phyloP scores from a whole-genome alignment of 805 yeast species.

The Candida xiaguanensis region DNA sequence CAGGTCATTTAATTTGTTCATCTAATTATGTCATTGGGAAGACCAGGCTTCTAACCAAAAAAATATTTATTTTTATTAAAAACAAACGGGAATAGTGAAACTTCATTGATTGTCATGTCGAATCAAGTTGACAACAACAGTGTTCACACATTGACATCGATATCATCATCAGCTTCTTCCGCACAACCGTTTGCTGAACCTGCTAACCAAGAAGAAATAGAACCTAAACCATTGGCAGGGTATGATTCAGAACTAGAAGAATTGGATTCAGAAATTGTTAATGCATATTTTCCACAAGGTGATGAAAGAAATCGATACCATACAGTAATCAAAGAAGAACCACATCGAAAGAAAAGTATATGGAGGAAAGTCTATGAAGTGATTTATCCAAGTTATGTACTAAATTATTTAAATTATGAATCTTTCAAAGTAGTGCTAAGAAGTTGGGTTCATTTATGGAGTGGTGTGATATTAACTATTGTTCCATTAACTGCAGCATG shows the following conservation, averaged over 20 bases:
- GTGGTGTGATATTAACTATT: constrained; percentile 19
- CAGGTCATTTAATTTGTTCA: too few species aligned
- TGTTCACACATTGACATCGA: neutral
- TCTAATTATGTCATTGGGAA: neutral
- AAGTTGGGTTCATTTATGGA: constrained; percentile 28
- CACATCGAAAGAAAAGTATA: constrained; percentile 11
- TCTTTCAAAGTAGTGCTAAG: constrained; percentile 23
- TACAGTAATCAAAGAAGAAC: constrained; percentile 9
- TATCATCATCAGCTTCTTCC: constrained; percentile 3
- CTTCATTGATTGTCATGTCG: neutral
- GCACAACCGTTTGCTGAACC: neutral
- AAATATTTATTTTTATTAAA: too few species aligned
- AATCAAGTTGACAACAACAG: neutral
- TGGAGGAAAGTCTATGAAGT: constrained; percentile 11
- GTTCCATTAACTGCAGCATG: constrained; percentile 22
- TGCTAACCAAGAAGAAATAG: neutral
- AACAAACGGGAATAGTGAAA: neutral
- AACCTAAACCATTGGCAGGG: neutral
- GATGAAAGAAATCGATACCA: constrained; percentile 5
- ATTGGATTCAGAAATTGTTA: constrained; percentile 2
- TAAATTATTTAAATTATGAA: constrained; percentile 22
- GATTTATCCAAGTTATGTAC: constrained; percentile 20
- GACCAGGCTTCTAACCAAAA: neutral
- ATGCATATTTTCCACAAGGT: constrained; percentile 8
- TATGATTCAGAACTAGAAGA: neutral